Conservation (phyloP, 2,329 filamentous ascomycete genomes). For the Raffaelea albimanens region DNA sequence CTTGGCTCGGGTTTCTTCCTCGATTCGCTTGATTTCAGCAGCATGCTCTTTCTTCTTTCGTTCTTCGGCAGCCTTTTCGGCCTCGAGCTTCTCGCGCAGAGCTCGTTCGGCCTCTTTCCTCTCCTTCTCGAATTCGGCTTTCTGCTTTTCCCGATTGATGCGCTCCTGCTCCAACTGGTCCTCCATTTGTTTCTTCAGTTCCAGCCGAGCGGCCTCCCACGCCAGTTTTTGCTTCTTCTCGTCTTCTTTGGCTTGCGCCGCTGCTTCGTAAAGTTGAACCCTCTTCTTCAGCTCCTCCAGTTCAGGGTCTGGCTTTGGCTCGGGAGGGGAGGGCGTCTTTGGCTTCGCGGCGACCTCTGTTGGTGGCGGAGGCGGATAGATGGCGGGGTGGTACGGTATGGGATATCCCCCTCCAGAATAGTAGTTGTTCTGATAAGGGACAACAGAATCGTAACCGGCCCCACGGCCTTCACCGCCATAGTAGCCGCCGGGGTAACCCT, state of each 20-base stretch:
- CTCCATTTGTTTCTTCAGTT: slow-evolving; percentile 30
- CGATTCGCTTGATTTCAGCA: slow-evolving; percentile 23
- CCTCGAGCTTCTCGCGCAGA: not conserved
- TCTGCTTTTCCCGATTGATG: slow-evolving; percentile 33
- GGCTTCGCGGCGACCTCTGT: slow-evolving; percentile 27
- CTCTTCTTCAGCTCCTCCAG: slow-evolving; percentile 54
- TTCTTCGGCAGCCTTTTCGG: slow-evolving; percentile 27
- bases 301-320: slow-evolving; percentile 38
- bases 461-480: slow-evolving; percentile 31
- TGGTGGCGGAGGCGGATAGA: slow-evolving; percentile 28
- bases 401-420: slow-evolving; percentile 24
- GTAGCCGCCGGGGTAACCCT: slow-evolving; percentile 25
- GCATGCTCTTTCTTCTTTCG: slow-evolving; percentile 21
- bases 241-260: slow-evolving; percentile 34
- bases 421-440: slow-evolving; percentile 34
- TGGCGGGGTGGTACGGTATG: slow-evolving; percentile 11
- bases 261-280: slow-evolving; percentile 39
- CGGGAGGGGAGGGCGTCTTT: slow-evolving; percentile 28
- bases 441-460: slow-evolving; percentile 35
- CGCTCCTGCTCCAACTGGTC: slow-evolving; percentile 21
- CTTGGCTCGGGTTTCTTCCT: slow-evolving; percentile 23
- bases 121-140: slow-evolving; percentile 37
- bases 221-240: slow-evolving; percentile 26
- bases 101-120: slow-evolving; percentile 20
- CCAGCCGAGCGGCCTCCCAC: slow-evolving; percentile 5